Conservation (phyloP, 345 rosid species). For the Alliaria petiolata region DNA sequence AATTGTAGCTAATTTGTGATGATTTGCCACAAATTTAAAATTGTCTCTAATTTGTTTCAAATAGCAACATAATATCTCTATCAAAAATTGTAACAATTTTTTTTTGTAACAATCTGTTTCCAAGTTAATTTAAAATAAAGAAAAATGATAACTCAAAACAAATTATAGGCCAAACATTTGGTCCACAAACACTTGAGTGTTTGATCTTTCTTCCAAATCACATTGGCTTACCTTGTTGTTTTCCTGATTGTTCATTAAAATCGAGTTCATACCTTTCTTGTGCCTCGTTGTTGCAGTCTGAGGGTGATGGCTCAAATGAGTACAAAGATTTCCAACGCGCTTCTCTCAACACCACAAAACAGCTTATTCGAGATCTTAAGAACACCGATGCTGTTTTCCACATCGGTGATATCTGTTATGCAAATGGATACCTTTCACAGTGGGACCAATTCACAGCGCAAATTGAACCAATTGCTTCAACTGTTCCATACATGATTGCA, state of each 20-base stretch:
- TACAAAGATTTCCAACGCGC: slow-evolving; percentile 47
- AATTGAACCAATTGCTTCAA: slow-evolving; percentile 67
- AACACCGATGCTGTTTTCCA: slow-evolving; percentile 57
- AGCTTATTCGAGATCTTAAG: slow-evolving; percentile 51
- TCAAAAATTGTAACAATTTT: no score
- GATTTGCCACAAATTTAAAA: no score
- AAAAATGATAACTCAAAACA: no score
- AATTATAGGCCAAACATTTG: no score
- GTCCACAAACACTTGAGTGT: no score
- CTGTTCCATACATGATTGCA: slow-evolving; percentile 68
- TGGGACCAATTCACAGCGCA: slow-evolving; percentile 77
- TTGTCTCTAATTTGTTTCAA: no score
- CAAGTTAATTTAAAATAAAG: no score
- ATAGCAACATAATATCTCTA: no score
- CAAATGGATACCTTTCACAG: slow-evolving; percentile 69
- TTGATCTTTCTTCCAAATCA: no score
- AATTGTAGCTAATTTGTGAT: no score
- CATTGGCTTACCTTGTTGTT: no score
- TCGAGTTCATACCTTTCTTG: not conserved
- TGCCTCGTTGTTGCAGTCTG: slow-evolving; percentile 37
- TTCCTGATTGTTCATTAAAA: not conserved
- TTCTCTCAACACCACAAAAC: slow-evolving; percentile 63
- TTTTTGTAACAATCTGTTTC: no score
- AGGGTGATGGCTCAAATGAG: slow-evolving; percentile 61
- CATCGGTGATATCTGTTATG: slow-evolving; percentile 69